Evolutionary conservation across 768 basidiomycete species (phyloP).

Genomic region (Kwoniella heveanensis): DNA sequence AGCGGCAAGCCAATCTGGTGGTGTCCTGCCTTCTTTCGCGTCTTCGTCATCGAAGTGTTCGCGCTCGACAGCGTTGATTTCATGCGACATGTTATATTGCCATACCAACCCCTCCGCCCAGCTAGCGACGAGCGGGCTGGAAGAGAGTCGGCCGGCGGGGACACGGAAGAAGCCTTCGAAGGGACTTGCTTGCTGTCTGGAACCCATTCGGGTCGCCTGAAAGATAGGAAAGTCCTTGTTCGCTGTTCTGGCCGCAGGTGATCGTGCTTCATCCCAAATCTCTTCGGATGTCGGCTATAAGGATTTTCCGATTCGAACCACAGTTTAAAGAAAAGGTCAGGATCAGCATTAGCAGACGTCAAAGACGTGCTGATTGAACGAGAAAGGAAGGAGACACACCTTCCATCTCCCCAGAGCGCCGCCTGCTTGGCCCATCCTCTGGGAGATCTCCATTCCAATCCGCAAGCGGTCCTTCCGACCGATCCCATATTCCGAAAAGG

Average conservation of each 20-base stretch:
- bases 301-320: too few species aligned
- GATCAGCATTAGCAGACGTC: background rate
- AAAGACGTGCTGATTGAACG: background rate
- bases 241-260: background rate
- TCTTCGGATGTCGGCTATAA: background rate
- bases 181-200: too few species aligned
- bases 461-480: background rate
- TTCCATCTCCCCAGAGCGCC: background rate
- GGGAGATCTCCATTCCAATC: background rate
- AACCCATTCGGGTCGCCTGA: background rate
- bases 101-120: too few species aligned
- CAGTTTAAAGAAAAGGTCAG: background rate
- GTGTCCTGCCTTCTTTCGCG: too few species aligned
- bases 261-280: background rate
- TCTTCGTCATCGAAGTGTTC: too few species aligned
- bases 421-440: background rate
- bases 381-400: background rate
- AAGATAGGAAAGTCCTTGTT: background rate
- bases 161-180: too few species aligned
- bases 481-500: constrained; percentile 3
- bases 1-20: too few species aligned
- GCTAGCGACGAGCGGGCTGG: too few species aligned
- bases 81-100: too few species aligned
- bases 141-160: too few species aligned
- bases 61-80: too few species aligned